phyloP scores from a whole-genome alignment of 2,329 filamentous ascomycete genomes.

The Cordyceps javanica region DNA sequence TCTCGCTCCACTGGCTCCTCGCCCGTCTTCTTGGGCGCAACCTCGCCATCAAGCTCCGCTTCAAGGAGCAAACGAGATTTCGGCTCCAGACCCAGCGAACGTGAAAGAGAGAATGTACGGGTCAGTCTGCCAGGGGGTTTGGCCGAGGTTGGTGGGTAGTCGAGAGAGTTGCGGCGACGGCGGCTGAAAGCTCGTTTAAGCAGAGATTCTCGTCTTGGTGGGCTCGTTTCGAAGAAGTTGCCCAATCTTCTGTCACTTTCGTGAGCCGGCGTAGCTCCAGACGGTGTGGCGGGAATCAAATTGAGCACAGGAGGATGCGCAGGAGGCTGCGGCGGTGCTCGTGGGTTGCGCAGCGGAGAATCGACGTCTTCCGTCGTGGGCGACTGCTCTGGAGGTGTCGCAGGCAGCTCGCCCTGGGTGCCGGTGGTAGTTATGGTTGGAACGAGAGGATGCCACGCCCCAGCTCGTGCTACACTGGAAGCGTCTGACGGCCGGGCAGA shows the following conservation, averaged over 20 bases:
- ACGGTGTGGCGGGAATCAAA: conserved; percentile 58
- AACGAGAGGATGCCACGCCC: conserved; percentile 21
- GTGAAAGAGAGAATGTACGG: conserved; percentile 49
- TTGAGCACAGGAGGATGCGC: conserved; percentile 39
- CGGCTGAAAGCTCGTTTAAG: conserved; percentile 48
- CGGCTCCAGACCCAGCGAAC: conserved; percentile 29
- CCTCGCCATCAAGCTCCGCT: conserved; percentile 22
- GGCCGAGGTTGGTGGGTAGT: conserved; percentile 36
- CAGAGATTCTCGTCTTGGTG: conserved; percentile 42
- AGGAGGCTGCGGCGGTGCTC: conserved; percentile 50
- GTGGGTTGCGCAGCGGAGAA: conserved; percentile 57
- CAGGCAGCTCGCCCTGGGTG: conserved; percentile 33
- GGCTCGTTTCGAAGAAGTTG: conserved; percentile 47
- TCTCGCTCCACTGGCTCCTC: conserved; percentile 45
- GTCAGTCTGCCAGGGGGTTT: conserved; percentile 38
- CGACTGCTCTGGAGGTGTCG: conserved; percentile 46
- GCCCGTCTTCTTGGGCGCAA: conserved; percentile 35
- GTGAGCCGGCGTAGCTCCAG: conserved; percentile 48
- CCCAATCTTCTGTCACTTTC: conserved; percentile 48
- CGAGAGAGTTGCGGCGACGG: conserved; percentile 36
- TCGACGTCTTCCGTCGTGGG: conserved; percentile 49
- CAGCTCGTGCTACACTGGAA: conserved; percentile 25
- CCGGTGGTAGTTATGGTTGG: conserved; percentile 34
- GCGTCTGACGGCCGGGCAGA: conserved; percentile 44
- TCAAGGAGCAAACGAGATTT: conserved; percentile 22